These are phyloP conservation scores for Xylaria curta DNA, from an alignment of 495 filamentous ascomycete genomes.

Conservation along the genomic window DNA sequence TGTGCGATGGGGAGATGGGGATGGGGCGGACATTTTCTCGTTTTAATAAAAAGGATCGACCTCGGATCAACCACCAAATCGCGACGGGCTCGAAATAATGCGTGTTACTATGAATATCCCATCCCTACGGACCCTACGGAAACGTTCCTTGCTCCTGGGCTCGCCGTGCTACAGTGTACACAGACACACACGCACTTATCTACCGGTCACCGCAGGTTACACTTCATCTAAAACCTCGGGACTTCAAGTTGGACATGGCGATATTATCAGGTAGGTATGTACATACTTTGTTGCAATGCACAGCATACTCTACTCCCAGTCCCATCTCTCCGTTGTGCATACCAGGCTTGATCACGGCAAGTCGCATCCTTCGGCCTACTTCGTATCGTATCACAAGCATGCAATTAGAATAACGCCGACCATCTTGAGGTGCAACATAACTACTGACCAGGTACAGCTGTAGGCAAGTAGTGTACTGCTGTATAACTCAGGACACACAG, in stretches of 20 bases:
- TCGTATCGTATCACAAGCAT: constrained; percentile 4
- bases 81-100: not conserved
- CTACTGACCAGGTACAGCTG: not conserved
- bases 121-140: constrained; percentile 9
- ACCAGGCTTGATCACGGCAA: not conserved
- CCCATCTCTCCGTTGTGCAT: not conserved
- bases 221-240: constrained; percentile 13
- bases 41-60: not conserved
- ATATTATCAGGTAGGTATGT: not conserved
- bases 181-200: not conserved
- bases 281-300: not conserved
- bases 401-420: not conserved
- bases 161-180: not conserved
- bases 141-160: not conserved
- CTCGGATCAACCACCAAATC: constrained; percentile 11
- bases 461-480: not conserved
- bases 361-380: not conserved
- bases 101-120: constrained; percentile 25
- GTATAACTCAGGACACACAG: not conserved
- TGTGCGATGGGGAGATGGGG: constrained; percentile 8
- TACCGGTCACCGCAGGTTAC: constrained; percentile 11
- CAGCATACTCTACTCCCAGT: not conserved
- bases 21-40: constrained; percentile 3
- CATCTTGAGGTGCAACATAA: not conserved
- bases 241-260: constrained; percentile 4